Evolutionary conservation across 2,329 filamentous ascomycete genomes (phyloP), one percentile per base, ranked within the genome.

Genomic region (Thermoascus crustaceus): DNA sequence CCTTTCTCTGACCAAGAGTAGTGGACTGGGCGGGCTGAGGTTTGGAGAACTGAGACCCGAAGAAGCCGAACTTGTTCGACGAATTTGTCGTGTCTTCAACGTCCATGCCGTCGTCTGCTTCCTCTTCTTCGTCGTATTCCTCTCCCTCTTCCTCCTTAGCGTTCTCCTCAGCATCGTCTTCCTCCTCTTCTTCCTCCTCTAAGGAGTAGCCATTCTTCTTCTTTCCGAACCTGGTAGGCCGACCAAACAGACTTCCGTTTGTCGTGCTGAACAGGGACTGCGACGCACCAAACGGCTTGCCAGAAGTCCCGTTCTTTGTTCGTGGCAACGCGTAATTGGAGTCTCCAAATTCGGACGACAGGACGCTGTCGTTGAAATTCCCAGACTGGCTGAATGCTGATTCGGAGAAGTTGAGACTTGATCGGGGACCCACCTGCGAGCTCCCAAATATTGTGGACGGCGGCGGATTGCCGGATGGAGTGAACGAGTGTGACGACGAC

Each of bases 391-490:
- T 55, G 44, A 65, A 58, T 14, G 63, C 42, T 26, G 56, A 54
- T 42, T 67, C 54, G 6, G 53, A 56, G 35, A 62, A 67, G 29
- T 48, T 41, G 14, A 50, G 41, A 23, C 55, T 47, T 42, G 59
- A 54, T 39, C 52, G 41, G 41, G 54, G 47, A 17, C 57, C 60
- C 37, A 69, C 55, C 41, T 67, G 66, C 10, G 74, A 73, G 53
- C 66, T 71, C 34, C 68, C 69, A 44, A 74, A 70, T 13, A 70
- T 47, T 27, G 64, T 64, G 5, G 68, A 67, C 18, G 72, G 69
- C 30, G 72, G 72, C 27, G 64, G 64, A n/a, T n/a, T n/a, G 3
- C 69, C 73, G 38, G 67, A 64, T 20, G 74, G 74, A 14, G 73
- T 76, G 35, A 74, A 75, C n/a, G 73, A 76, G 42, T 56, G 55